Percentiles rank a stretch among this genome's conserved stretches.
phyloP scores from a whole-genome alignment of 2,329 filamentous ascomycete genomes.

The Alternaria tenuissima region DNA sequence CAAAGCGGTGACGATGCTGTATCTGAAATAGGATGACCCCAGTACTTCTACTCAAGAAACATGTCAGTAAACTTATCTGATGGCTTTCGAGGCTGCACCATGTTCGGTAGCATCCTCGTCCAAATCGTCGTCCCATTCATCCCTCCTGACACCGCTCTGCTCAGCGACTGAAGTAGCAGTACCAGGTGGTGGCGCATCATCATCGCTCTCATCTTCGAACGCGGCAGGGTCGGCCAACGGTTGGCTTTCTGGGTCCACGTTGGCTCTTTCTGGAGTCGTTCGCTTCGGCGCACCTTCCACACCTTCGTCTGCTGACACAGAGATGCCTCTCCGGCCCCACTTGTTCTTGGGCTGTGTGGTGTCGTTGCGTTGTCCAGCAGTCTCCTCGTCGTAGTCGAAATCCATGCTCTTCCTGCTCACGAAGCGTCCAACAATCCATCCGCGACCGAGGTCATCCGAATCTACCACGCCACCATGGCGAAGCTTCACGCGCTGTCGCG shows the following conservation, averaged over 20 bases:
- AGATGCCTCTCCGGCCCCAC: conserved; percentile 67
- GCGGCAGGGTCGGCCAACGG: conserved; percentile 57
- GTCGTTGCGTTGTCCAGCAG: conserved; percentile 53
- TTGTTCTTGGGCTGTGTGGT: conserved; percentile 50
- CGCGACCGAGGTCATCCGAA: conserved; percentile 83
- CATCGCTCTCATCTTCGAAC: conserved; percentile 58
- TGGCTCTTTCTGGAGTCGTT: conserved; percentile 22
- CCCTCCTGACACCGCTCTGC: conserved; percentile 47
- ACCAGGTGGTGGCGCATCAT: conserved; percentile 44
- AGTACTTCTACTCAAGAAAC: background rate
- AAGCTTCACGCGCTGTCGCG: conserved; percentile 91
- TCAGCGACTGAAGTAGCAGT: conserved; percentile 17
- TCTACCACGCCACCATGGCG: conserved; percentile 88
- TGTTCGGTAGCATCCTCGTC: conserved; percentile 47
- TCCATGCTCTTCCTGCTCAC: conserved; percentile 67
- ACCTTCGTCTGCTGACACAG: conserved; percentile 66
- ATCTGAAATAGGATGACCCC: background rate
- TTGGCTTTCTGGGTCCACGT: conserved; percentile 43
- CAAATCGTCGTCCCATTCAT: conserved; percentile 52
- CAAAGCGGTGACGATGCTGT: background rate
- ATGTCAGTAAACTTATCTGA: background rate
- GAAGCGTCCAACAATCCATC: conserved; percentile 83
- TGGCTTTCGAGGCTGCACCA: conserved; percentile 28
- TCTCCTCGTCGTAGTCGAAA: conserved; percentile 65
- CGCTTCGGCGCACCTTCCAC: conserved; percentile 47